Conservation (phyloP, 192 early-diverging fungal species). For the Coemansia sp. region DNA sequence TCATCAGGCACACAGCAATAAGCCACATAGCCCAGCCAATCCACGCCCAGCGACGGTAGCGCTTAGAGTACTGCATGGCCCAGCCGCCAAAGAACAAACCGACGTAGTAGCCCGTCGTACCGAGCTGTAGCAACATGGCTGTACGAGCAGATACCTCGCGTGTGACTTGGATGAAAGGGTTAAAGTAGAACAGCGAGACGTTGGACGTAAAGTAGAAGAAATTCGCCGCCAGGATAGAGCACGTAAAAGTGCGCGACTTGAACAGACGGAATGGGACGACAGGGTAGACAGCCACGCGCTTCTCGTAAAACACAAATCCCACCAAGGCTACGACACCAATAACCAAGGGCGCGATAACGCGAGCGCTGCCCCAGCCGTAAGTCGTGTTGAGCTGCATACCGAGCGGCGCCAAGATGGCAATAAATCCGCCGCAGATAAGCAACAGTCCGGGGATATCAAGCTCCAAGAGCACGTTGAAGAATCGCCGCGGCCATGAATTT, state of each 20-base stretch:
- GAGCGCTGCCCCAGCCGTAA: constrained; percentile 61
- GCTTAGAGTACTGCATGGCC: constrained; percentile 50
- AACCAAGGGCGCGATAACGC: constrained; percentile 56
- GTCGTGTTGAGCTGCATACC: constrained; percentile 52
- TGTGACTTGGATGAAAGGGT: constrained; percentile 49
- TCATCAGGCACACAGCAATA: constrained; percentile 49
- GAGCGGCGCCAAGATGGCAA: constrained; percentile 45
- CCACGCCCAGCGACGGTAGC: constrained; percentile 54
- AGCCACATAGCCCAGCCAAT: constrained; percentile 49
- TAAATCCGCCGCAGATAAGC: constrained; percentile 44
- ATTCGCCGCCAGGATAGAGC: constrained; percentile 37
- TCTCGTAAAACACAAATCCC: constrained; percentile 62
- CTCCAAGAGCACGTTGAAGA: constrained; percentile 24
- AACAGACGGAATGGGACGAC: constrained; percentile 55
- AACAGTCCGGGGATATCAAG: constrained; percentile 40
- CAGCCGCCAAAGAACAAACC: constrained; percentile 52
- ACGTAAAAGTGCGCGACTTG: constrained; percentile 48
- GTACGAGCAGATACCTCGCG: constrained; percentile 39
- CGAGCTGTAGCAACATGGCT: constrained; percentile 52
- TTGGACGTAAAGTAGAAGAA: constrained; percentile 51
- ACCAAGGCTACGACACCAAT: constrained; percentile 30
- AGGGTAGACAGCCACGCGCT: constrained; percentile 67
- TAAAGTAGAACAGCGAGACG: constrained; percentile 52
- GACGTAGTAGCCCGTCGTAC: constrained; percentile 40
- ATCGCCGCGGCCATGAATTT: background rate